These are phyloP conservation scores for Phytophthora hibernalis DNA, from an alignment of 352 stramenopile species.

Conservation along the genomic window DNA sequence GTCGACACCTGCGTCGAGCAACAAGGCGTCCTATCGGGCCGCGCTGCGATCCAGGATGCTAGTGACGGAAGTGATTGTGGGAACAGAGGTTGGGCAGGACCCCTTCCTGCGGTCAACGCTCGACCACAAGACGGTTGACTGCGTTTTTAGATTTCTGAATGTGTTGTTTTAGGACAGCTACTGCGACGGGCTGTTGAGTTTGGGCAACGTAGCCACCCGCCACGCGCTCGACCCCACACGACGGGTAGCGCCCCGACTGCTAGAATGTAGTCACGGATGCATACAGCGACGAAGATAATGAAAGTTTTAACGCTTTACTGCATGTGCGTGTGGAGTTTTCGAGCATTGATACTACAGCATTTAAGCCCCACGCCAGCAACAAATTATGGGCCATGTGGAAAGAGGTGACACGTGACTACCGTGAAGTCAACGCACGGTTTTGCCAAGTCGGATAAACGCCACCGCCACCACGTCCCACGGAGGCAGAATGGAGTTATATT, in stretches of 20 bases:
- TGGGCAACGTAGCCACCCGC: not conserved
- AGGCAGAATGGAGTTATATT: no score
- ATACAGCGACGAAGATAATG: no score
- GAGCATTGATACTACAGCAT: not conserved
- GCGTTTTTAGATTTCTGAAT: not conserved
- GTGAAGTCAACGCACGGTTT: no score
- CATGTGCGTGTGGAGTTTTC: not conserved
- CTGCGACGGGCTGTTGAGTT: not conserved
- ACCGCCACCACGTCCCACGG: no score
- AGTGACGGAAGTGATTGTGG: not conserved
- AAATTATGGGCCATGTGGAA: no score
- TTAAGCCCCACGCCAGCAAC: no score
- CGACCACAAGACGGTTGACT: no score
- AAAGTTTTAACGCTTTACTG: not conserved
- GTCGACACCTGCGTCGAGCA: not conserved
- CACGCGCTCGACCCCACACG: not conserved
- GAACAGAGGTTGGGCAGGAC: not conserved
- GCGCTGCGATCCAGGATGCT: not conserved
- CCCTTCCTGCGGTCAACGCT: not conserved
- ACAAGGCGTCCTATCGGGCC: not conserved
- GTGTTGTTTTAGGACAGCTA: not conserved
- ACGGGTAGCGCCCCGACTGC: not conserved
- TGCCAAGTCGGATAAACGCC: no score
- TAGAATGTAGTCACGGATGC: not conserved
- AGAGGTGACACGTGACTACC: no score